A percentile compares a stretch with the other conserved stretches of the same genome.
These are phyloP conservation scores for Pyrenophora tritici-repentis DNA, from an alignment of 2,329 filamentous ascomycete genomes.

Conservation along the genomic window DNA sequence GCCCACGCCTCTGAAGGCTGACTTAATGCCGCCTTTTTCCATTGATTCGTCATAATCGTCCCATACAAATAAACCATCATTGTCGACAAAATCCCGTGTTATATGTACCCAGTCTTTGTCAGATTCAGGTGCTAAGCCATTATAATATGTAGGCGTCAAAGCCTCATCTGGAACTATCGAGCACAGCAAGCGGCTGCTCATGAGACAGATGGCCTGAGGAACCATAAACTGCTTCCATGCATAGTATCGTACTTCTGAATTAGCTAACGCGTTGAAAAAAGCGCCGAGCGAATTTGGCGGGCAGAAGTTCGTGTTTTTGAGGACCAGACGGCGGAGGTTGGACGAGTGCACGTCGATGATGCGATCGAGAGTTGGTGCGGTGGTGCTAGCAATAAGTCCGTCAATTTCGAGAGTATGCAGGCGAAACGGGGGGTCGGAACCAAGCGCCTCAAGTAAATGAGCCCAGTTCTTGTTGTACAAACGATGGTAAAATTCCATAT, in stretches of 20 bases:
- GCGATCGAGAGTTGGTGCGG: slow-evolving; percentile 5
- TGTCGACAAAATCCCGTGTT: background rate
- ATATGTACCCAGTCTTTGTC: slow-evolving; percentile 7
- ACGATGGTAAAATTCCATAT: background rate
- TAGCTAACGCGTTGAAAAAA: slow-evolving; percentile 5
- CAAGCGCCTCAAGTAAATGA: slow-evolving; percentile 1
- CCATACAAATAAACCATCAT: background rate
- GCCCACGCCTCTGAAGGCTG: background rate
- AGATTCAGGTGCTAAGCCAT: no score
- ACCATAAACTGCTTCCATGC: background rate
- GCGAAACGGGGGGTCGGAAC: slow-evolving; percentile 5
- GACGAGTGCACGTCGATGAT: slow-evolving; percentile 5
- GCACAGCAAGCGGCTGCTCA: background rate
- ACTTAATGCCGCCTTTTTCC: background rate
- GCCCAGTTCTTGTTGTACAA: slow-evolving; percentile 1
- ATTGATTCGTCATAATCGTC: background rate
- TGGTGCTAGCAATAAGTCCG: slow-evolving; percentile 8
- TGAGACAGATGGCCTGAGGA: background rate
- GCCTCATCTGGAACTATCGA: background rate
- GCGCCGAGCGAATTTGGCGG: slow-evolving; percentile 8
- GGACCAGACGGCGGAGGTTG: slow-evolving; percentile 3
- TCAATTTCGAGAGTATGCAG: slow-evolving; percentile 10
- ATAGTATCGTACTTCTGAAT: slow-evolving; percentile 3
- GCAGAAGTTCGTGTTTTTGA: slow-evolving; percentile 7
- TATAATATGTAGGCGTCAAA: background rate